Evolutionary conservation across 1,284 basidiomycete genomes (phyloP), one percentile per base, ranked within the genome.

Genomic region (Malassezia globosa): DNA sequence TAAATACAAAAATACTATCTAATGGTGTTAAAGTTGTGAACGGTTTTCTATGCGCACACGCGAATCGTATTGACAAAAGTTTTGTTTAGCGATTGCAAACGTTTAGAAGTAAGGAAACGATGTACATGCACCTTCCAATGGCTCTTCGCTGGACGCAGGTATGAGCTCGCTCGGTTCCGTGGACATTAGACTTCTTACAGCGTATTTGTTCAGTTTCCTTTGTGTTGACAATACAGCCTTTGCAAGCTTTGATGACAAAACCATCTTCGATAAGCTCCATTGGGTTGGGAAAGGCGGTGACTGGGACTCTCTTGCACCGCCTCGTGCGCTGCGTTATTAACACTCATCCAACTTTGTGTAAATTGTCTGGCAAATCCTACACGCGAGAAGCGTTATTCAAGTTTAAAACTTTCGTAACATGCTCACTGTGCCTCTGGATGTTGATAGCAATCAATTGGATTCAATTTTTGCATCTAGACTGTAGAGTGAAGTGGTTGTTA

Each of bases 1-100:
- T 25, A 47, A 56, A 25, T 56, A 59, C 38, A 29, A 44, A 7
- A 56, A 31, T 39, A 22, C 27, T 42, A 63, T 5, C 56, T 14
- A 26, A n/a, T 5, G 46, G 37, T 23, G 45, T 57, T 24, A 42
- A 56, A 35, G 48, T 66, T 5, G 51, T 56, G 42, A 46, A 46
- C n/a, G 64, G 64, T 7, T 66, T 66, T 49, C 63, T 65, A 48
- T 53, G 61, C 18, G 54, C 61, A 7, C 65, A 62, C 57, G 26
- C 54, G 19, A 37, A 51, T 13, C 56, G 58, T 6, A 61, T 54
- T 23, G 58, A 59, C 42, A 33, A 39, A 36, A 51, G 60, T 21
- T 46, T 60, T 23, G 27, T 42, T 18, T 48, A 59, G n/a, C n/a
- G 39, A 55, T 66, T 35, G 42, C 59, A 39, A 44, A 57, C 27